These are phyloP conservation scores for Talaromyces sp. DNA, from an alignment of 2,329 filamentous ascomycete genomes.

Conservation along the genomic window DNA sequence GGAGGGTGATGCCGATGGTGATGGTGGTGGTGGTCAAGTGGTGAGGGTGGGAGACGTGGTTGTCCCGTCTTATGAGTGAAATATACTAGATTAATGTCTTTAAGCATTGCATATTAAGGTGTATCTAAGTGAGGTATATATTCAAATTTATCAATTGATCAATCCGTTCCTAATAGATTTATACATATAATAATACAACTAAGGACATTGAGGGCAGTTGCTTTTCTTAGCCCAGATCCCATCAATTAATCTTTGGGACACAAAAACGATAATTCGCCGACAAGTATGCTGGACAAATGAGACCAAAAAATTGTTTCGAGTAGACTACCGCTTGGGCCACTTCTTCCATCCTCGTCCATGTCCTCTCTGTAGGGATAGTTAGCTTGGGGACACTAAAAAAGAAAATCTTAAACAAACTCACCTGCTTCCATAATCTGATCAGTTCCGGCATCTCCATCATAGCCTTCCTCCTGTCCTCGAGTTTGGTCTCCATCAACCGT, in stretches of 20 bases:
- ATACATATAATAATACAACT: conserved; percentile 12
- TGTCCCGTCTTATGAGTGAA: conserved; percentile 23
- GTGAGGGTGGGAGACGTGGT: conserved; percentile 40
- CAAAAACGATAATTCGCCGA: conserved; percentile 4
- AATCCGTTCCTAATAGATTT: not conserved
- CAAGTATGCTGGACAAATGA: conserved; percentile 1
- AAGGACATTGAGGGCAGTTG: not conserved
- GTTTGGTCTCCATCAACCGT: conserved; percentile 72
- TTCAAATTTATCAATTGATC: not conserved
- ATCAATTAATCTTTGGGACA: not conserved
- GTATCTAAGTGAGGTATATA: not conserved
- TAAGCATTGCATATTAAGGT: no score
- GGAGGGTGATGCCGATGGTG: conserved; percentile 14
- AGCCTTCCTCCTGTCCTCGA: conserved; percentile 84
- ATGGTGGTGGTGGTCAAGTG: conserved; percentile 18
- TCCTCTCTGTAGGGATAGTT: conserved; percentile 49
- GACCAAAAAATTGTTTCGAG: not conserved
- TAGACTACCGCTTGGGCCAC: conserved; percentile 55
- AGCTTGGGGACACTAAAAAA: not conserved
- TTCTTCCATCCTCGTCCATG: conserved; percentile 72
- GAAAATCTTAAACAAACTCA: conserved; percentile 40
- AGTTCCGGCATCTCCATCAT: conserved; percentile 94
- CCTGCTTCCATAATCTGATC: conserved; percentile 90
- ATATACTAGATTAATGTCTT: not conserved
- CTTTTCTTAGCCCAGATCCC: not conserved